A percentile compares a stretch with the other conserved stretches of the same genome.
Evolutionary conservation across 768 basidiomycete genomes (phyloP).

Genomic region (Gelatoporia subvermispora): DNA sequence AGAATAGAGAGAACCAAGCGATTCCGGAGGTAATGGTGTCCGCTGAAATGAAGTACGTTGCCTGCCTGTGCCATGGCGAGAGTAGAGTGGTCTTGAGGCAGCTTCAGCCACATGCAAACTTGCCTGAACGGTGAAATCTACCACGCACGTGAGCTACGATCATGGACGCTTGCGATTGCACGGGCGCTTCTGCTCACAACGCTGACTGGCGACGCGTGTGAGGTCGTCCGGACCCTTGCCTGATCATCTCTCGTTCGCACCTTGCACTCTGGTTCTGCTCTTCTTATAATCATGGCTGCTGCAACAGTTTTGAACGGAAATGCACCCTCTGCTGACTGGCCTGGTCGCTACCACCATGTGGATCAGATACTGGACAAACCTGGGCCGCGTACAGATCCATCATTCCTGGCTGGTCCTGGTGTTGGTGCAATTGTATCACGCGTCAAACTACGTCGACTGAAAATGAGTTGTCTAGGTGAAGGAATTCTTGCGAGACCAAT

Average conservation of each 20-base stretch:
- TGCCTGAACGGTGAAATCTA: too few species aligned
- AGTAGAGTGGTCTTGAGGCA: background rate
- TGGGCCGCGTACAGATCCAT: conserved; percentile 86
- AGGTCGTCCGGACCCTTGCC: background rate
- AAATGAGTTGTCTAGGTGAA: conserved; percentile 58
- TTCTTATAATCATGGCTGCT: too few species aligned
- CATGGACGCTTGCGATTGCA: background rate
- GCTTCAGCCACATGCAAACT: too few species aligned
- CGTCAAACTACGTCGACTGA: background rate
- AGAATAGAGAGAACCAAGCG: conserved; percentile 87
- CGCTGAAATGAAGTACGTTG: conserved; percentile 56
- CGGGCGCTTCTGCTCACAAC: conserved; percentile 2
- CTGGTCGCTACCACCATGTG: conserved; percentile 70
- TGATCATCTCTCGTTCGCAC: background rate
- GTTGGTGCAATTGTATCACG: conserved; percentile 37
- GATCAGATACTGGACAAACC: conserved; percentile 82
- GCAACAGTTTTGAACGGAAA: conserved; percentile 29
- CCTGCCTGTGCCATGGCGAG: conserved; percentile 11
- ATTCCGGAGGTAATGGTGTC: conserved; percentile 78
- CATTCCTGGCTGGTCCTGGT: conserved; percentile 75
- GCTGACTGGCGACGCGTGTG: background rate
- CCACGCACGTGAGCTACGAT: background rate
- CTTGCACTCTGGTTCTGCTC: too few species aligned
- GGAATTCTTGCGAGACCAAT: conserved; percentile 72
- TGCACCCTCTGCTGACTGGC: conserved; percentile 40